Percentiles rank a stretch among this genome's conserved stretches.
Conservation (phyloP, 1,139 yeast genomes). For the Sugiyamaella pinicola region DNA sequence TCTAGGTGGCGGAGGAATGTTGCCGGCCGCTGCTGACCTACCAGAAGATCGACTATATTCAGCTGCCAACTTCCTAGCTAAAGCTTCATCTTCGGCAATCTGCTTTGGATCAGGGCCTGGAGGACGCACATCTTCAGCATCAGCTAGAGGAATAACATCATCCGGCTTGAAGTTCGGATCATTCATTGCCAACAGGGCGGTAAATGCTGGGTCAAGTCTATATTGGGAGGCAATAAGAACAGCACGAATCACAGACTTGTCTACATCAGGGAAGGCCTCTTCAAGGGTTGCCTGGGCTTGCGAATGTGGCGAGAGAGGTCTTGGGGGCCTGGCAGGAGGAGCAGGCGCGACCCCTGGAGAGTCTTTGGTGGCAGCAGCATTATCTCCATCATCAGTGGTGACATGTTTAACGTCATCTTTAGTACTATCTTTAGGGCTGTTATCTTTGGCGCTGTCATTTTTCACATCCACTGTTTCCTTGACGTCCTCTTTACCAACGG, state of each 20-base stretch:
- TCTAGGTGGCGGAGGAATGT: conserved; percentile 8
- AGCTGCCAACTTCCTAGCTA: conserved; percentile 80
- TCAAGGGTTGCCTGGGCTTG: conserved; percentile 55
- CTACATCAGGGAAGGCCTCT: conserved; percentile 82
- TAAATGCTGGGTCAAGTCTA: conserved; percentile 79
- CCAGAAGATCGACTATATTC: conserved; percentile 47
- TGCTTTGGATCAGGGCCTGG: conserved; percentile 41
- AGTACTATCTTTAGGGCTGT: neutral
- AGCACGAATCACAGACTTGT: conserved; percentile 70
- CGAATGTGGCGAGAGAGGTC: conserved; percentile 64
- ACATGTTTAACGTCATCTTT: neutral
- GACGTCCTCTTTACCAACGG: neutral
- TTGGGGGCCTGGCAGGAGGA: conserved; percentile 72
- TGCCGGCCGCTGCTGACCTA: neutral
- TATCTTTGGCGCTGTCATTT: neutral
- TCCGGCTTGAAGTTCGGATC: conserved; percentile 76
- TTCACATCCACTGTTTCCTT: neutral
- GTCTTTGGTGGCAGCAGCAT: conserved; percentile 15
- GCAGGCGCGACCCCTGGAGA: conserved; percentile 26
- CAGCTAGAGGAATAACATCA: conserved; percentile 30
- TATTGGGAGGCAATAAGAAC: conserved; percentile 86
- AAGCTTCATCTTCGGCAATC: conserved; percentile 73
- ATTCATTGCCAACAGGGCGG: conserved; percentile 75
- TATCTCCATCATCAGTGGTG: conserved; percentile 7
- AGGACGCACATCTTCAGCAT: conserved; percentile 18